These are phyloP conservation scores for Penicillium hordei DNA, from an alignment of 2,329 filamentous ascomycete species.

Conservation along the genomic window DNA sequence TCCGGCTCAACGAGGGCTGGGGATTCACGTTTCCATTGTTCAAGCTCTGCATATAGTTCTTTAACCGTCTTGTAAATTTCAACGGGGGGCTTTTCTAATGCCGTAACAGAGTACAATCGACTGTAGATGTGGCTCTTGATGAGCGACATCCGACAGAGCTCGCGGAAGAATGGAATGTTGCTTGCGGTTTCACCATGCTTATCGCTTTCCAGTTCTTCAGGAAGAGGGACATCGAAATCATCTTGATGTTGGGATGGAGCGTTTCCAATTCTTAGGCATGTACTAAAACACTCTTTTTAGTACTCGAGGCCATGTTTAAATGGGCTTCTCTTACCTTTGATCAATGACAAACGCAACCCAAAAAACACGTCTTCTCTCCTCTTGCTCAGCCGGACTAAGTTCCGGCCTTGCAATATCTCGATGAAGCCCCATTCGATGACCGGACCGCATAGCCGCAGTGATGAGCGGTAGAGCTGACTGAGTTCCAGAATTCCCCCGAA, in stretches of 20 bases:
- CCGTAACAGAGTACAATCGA: conserved; percentile 82
- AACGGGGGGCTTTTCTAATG: conserved; percentile 73
- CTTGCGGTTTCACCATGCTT: conserved; percentile 80
- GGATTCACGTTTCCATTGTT: conserved; percentile 89
- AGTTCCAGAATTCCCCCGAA: conserved; percentile 91
- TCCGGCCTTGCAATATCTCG: conserved; percentile 86
- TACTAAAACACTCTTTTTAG: conserved; percentile 39
- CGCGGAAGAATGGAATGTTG: conserved; percentile 89
- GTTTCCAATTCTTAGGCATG: conserved; percentile 65
- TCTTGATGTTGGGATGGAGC: conserved; percentile 69
- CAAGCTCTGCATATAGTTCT: conserved; percentile 78
- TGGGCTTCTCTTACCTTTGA: conserved; percentile 54
- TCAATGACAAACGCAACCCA: conserved; percentile 72
- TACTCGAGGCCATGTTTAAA: not conserved
- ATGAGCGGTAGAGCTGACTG: conserved; percentile 87
- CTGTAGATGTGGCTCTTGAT: conserved; percentile 93
- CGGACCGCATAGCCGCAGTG: conserved; percentile 80
- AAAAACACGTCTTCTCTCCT: conserved; percentile 76
- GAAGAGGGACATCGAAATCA: conserved; percentile 89
- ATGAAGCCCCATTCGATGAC: conserved; percentile 90
- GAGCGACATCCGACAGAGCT: conserved; percentile 82
- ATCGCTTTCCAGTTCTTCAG: conserved; percentile 80
- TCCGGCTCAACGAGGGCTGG: conserved; percentile 85
- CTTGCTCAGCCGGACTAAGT: conserved; percentile 82
- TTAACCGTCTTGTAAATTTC: conserved; percentile 89